Evolutionary conservation across 768 basidiomycete genomes (phyloP).

Genomic region (Termitomyces sp.): DNA sequence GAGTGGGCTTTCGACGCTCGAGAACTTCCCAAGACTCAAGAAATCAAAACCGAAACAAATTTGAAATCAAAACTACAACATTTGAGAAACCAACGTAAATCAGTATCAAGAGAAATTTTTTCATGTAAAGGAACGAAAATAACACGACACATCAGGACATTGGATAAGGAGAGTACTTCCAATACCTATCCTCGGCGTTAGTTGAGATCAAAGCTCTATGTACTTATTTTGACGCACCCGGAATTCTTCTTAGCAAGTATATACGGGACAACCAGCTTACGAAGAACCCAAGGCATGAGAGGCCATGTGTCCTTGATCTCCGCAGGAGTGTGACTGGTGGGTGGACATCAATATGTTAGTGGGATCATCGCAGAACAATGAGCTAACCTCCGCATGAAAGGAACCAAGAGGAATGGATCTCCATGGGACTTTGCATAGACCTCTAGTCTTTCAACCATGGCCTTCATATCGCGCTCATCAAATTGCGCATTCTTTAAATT

Average conservation of each 20-base stretch:
- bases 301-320: constrained; percentile 31
- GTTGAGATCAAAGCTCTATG: neutral
- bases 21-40: no score
- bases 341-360: neutral
- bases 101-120: no score
- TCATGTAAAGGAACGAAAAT: no score
- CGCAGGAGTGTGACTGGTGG: constrained; percentile 29
- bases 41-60: no score
- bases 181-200: constrained; percentile 20
- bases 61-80: no score
- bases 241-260: constrained; percentile 26
- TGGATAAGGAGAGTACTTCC: constrained; percentile 30
- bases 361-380: no score
- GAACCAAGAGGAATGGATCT: constrained; percentile 20
- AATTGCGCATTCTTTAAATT: constrained; percentile 25
- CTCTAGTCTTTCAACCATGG: constrained; percentile 21
- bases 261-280: constrained; percentile 29
- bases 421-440: constrained; percentile 26
- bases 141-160: constrained; percentile 16
- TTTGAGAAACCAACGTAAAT: no score
- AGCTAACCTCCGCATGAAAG: no score
- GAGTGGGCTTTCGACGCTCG: no score
- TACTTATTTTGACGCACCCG: constrained; percentile 20
- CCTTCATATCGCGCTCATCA: constrained; percentile 19
- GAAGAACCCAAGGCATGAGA: constrained; percentile 30